Evolutionary conservation across 1,284 basidiomycete genomes (phyloP).

Genomic region (Sanghuangporus baumii): DNA sequence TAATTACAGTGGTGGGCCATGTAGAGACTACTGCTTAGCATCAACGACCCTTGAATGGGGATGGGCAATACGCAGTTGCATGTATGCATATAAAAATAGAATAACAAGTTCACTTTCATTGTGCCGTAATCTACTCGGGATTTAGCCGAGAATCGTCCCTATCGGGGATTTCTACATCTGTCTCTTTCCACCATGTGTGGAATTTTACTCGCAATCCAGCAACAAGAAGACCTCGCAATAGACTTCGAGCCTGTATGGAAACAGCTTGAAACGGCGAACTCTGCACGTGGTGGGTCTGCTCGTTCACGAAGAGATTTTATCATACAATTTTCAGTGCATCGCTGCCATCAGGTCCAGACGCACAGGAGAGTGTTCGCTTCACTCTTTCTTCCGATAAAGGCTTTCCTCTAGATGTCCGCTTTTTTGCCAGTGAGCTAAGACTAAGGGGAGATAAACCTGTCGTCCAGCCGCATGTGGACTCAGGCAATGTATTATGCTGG

Average conservation of each 20-base stretch:
- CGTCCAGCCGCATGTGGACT: conserved; percentile 65
- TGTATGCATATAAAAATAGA: conserved; percentile 6
- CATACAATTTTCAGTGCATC: background rate
- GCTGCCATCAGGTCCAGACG: conserved; percentile 53
- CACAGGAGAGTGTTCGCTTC: conserved; percentile 32
- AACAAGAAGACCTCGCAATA: conserved; percentile 5
- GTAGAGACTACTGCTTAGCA: background rate
- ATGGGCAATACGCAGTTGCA: background rate
- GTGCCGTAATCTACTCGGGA: background rate
- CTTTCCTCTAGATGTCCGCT: conserved; percentile 33
- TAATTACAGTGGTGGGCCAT: conserved; percentile 35
- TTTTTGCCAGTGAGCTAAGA: conserved; percentile 77
- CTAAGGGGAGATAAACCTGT: conserved; percentile 62
- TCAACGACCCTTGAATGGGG: background rate
- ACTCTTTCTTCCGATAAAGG: conserved; percentile 2
- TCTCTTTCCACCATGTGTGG: conserved; percentile 28
- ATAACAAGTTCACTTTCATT: conserved; percentile 3
- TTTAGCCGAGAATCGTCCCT: conserved; percentile 25
- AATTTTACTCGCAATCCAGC: conserved; percentile 29
- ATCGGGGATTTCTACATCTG: conserved; percentile 6
- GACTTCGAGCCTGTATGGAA: conserved; percentile 28
- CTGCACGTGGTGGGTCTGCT: conserved; percentile 40
- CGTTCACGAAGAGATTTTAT: background rate
- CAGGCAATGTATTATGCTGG: conserved; percentile 74
- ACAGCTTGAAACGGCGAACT: conserved; percentile 39